These are phyloP conservation scores for Diplotaxis tenuifolia DNA, from an alignment of 345 rosid genomes.

Conservation along the genomic window DNA sequence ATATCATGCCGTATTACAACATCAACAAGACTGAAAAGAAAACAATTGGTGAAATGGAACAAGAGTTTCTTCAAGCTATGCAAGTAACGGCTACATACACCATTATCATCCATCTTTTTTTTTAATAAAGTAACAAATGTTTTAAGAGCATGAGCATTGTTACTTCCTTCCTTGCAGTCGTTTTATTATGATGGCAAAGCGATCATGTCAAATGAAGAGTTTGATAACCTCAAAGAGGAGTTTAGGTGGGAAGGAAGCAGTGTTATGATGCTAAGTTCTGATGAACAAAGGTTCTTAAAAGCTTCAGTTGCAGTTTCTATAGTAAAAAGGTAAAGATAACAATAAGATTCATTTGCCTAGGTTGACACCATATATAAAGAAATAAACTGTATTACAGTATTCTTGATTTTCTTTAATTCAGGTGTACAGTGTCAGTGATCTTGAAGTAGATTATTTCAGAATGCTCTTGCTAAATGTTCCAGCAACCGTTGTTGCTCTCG, in stretches of 20 bases:
- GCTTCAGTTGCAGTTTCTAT: conserved; percentile 95
- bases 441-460: conserved; percentile 83
- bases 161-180: conserved; percentile 44
- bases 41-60: conserved; percentile 86
- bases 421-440: conserved; percentile 93
- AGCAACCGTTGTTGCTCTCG: conserved; percentile 76
- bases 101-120: neutral
- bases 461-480: conserved; percentile 88
- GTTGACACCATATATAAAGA: neutral
- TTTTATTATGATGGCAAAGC: conserved; percentile 97
- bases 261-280: conserved; percentile 95
- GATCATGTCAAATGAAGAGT: conserved; percentile 91
- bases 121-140: neutral
- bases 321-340: conserved; percentile 58
- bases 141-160: conserved; percentile 10
- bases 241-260: conserved; percentile 99
- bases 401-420: conserved; percentile 16
- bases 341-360: neutral
- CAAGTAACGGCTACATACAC: conserved; percentile 50
- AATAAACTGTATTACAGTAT: neutral
- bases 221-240: conserved; percentile 96
- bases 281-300: conserved; percentile 89
- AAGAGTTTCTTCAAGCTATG: conserved; percentile 90
- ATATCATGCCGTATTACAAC: conserved; percentile 82
- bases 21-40: conserved; percentile 63